A percentile compares a stretch with the other conserved stretches of the same genome.
Conservation (phyloP, 768 basidiomycete genomes). For the Symmetrospora coprosmae region DNA sequence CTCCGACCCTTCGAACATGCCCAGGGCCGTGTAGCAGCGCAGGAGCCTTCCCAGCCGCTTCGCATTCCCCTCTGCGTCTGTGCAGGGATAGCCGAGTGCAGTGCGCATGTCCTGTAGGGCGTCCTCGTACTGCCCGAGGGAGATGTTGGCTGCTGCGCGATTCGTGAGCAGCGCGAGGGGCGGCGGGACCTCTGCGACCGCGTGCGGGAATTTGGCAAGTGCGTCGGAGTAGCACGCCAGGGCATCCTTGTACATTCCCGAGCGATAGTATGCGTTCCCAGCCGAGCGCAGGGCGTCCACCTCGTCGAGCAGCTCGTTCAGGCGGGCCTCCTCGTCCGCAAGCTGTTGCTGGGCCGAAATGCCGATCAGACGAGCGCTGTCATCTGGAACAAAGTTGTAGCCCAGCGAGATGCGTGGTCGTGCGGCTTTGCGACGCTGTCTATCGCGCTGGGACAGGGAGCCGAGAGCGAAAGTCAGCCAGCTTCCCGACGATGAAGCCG, state of each 20-base stretch:
- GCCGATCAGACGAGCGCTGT: no score
- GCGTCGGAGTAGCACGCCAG: not conserved
- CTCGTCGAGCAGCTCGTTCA: not conserved
- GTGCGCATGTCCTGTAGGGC: constrained; percentile 13
- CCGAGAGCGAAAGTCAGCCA: no score
- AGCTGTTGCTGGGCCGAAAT: no score
- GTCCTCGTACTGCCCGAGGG: not conserved
- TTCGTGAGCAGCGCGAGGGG: constrained; percentile 6
- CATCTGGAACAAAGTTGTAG: no score
- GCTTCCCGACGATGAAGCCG: no score
- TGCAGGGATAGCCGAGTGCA: not conserved
- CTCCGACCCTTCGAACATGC: constrained; percentile 1
- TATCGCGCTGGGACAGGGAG: no score
- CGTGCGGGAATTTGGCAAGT: not conserved
- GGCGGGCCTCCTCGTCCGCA: no score
- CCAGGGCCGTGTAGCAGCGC: not conserved
- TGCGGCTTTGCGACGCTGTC: no score
- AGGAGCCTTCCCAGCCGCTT: constrained; percentile 5
- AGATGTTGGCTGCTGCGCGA: constrained; percentile 13
- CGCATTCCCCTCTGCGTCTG: constrained; percentile 6
- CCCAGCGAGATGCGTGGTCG: no score
- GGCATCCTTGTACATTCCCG: not conserved
- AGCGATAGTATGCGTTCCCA: not conserved
- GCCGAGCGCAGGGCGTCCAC: not conserved
- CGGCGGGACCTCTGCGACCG: not conserved